These are phyloP conservation scores for Neurospora sp. DNA, from an alignment of 495 filamentous ascomycete species.

Conservation along the genomic window DNA sequence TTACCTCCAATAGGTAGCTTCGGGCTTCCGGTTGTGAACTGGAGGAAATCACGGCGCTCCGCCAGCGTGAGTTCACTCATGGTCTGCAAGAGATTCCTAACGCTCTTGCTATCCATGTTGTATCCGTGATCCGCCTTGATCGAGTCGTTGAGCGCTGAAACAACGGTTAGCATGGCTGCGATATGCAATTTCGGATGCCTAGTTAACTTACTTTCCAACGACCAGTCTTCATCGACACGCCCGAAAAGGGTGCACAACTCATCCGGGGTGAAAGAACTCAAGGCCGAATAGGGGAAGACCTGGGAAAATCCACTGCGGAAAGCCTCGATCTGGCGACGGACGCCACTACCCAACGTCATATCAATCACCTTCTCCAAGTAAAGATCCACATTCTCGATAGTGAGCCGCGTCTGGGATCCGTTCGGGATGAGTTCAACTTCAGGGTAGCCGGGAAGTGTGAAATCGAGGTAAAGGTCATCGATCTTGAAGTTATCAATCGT, in stretches of 20 bases:
- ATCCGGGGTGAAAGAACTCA: constrained; percentile 90
- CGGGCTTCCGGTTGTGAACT: constrained; percentile 97
- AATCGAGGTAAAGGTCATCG: constrained; percentile 85
- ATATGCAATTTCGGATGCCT: background rate
- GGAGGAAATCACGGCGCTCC: constrained; percentile 87
- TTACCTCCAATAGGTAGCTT: constrained; percentile 97
- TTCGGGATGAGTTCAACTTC: constrained; percentile 71
- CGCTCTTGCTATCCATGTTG: constrained; percentile 97
- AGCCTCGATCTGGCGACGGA: constrained; percentile 79
- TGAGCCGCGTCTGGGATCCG: constrained; percentile 64
- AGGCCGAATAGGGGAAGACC: constrained; percentile 89
- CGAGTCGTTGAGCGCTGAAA: constrained; percentile 82
- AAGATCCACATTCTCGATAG: constrained; percentile 76
- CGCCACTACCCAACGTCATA: constrained; percentile 78
- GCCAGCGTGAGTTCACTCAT: constrained; percentile 78
- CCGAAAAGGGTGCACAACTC: constrained; percentile 98
- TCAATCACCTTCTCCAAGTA: constrained; percentile 90
- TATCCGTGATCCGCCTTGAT: constrained; percentile 99
- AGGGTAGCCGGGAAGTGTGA: constrained; percentile 89
- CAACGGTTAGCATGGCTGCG: constrained; percentile 5
- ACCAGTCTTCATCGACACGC: constrained; percentile 92
- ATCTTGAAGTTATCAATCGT: constrained; percentile 61
- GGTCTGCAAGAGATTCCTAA: constrained; percentile 83
- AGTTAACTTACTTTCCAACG: constrained; percentile 72
- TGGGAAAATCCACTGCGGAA: constrained; percentile 90